Percentiles rank a stretch among this genome's conserved stretches.
phyloP scores from a whole-genome alignment of 805 yeast genomes.

The Hanseniaspora meyeri region DNA sequence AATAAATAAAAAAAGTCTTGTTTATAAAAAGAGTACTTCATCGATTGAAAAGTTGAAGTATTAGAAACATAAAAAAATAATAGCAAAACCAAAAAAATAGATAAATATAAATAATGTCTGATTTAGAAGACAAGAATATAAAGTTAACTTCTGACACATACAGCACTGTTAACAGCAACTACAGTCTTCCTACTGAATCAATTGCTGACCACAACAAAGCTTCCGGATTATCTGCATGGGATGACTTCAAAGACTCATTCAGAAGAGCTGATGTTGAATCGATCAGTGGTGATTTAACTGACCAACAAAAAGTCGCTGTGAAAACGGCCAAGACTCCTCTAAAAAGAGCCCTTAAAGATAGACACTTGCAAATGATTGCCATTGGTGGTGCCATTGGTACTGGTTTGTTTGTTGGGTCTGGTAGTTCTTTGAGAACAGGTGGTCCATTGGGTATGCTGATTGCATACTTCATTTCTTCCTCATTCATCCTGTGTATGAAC shows the following conservation, averaged over 20 bases:
- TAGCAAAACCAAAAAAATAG: not conserved
- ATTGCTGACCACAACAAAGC: not conserved
- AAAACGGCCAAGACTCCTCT: slow-evolving; percentile 45
- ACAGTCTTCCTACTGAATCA: not conserved
- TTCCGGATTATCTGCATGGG: slow-evolving; percentile 25
- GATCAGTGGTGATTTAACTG: slow-evolving; percentile 23
- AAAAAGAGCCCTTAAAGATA: slow-evolving; percentile 38
- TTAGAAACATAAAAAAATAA: not conserved
- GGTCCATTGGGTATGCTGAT: slow-evolving; percentile 57
- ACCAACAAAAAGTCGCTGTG: slow-evolving; percentile 35
- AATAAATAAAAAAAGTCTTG: too few species aligned
- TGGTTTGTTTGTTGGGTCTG: slow-evolving; percentile 65
- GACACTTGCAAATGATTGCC: slow-evolving; percentile 54
- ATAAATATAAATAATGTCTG: not conserved
- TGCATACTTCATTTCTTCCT: slow-evolving; percentile 43
- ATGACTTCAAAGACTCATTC: slow-evolving; percentile 36
- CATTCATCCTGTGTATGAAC: slow-evolving; percentile 46
- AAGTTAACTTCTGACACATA: not conserved
- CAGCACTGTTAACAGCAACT: not conserved
- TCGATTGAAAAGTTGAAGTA: not conserved
- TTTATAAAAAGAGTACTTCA: not conserved
- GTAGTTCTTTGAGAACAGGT: slow-evolving; percentile 46
- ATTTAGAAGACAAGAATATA: not conserved
- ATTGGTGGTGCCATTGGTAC: slow-evolving; percentile 66
- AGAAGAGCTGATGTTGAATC: slow-evolving; percentile 30